Base-by-base conservation (phyloP, 2,329 filamentous ascomycete species). In the Stemphylium beticola region DNA sequence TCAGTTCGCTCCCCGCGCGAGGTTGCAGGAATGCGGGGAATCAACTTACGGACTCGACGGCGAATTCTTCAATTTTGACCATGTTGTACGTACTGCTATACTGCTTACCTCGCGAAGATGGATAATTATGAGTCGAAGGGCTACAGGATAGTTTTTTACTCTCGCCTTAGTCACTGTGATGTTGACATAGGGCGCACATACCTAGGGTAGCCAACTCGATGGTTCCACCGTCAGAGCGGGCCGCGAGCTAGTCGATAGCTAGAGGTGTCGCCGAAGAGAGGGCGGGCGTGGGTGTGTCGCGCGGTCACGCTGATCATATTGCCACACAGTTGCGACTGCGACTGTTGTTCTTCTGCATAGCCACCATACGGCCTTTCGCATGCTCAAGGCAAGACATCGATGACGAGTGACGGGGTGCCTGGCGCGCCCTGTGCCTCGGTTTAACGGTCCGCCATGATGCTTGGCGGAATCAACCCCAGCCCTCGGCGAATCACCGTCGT, bases 31-130 rank as follows among this genome's bases (percentile, higher is more conserved):
- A 56, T 66, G 64, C 63, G 64, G 61, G 61, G 64, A 32, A 56
- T 47, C 42, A 26, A 76, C 75, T 62, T 79, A 86, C 86, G 73
- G 87, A 81, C 77, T 96, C 91, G 8, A 95, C 89, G 14, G 84
- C 82, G 67, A 92, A 92, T 1, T 82, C 79, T 17, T 81, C 77
- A 58, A 89, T 82, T 43, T 81, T 76, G 31, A 85, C 83, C 83
- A 87, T 86, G 9, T 59, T 76, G 64, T 31, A 1, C 2, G 15
- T 18, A 14, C 32, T 10, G n/a, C 15, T 15, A 12, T 17, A 7
- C 33, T 15, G 33, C 17, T 15, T 36, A 10, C 15, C n/a, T 8
- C 10, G 14, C 4, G n/a, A 17, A 10, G 12, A 22, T 26, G n/a
- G 17, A 24, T 7, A 11, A 22, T 38, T 34, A 11, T 11, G 26